Conservation (phyloP, 305 asterid species). For the Solanum hybrid region DNA sequence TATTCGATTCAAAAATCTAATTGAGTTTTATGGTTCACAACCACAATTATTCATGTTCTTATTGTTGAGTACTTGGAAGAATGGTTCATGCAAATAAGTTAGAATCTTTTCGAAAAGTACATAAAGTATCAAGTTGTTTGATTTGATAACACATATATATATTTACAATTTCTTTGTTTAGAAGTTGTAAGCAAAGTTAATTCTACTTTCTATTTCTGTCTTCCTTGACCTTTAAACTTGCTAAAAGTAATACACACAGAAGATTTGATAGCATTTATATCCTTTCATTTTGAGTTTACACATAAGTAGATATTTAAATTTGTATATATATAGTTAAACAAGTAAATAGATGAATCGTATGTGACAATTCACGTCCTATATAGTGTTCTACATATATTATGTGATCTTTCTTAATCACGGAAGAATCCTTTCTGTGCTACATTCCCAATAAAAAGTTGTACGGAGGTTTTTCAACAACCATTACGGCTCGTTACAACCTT, state of each 20-base stretch:
- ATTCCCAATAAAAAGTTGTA: not conserved
- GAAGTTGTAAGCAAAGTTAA: not conserved
- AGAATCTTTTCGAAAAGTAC: not conserved
- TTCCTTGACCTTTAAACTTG: not conserved
- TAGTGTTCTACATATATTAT: not conserved
- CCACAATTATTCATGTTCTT: too few species aligned
- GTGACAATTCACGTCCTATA: not conserved
- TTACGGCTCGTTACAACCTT: not conserved
- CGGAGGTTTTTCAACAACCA: not conserved
- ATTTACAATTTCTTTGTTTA: not conserved
- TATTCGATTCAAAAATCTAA: too few species aligned
- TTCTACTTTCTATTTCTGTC: not conserved
- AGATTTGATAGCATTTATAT: not conserved
- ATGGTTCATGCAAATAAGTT: not conserved
- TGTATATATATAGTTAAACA: not conserved
- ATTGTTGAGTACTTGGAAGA: too few species aligned
- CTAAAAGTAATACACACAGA: not conserved
- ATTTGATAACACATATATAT: not conserved
- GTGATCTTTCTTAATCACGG: not conserved
- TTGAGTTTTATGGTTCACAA: too few species aligned
- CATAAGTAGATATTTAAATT: rapidly evolving
- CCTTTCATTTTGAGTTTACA: not conserved
- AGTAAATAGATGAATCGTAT: too few species aligned
- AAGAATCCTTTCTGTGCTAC: not conserved
- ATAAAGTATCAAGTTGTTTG: not conserved